These are phyloP conservation scores for Leccinum longicurvipes DNA, from an alignment of 768 basidiomycete species.

Conservation along the genomic window DNA sequence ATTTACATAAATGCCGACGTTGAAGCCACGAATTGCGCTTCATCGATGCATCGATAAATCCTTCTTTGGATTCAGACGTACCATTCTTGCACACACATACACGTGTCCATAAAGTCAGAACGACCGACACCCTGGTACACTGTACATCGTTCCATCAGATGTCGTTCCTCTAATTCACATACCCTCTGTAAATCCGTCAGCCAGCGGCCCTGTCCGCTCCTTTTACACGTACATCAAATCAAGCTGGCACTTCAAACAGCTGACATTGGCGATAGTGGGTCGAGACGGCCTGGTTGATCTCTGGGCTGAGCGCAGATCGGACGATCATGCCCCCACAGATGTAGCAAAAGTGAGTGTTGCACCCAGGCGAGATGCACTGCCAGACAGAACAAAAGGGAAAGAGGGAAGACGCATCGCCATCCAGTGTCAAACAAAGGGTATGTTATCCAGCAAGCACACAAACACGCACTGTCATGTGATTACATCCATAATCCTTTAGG, in stretches of 20 bases:
- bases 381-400: not conserved
- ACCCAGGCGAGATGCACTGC: conserved; percentile 56
- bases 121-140: not conserved
- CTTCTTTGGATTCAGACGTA: not conserved
- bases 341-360: conserved; percentile 60
- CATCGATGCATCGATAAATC: not conserved
- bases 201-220: not conserved
- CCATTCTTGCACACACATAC: not conserved
- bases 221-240: not conserved
- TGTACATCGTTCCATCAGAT: not conserved
- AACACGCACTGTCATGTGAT: conserved; percentile 51
- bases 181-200: not conserved
- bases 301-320: conserved; percentile 32
- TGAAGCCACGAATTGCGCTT: not conserved
- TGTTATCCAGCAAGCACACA: not conserved
- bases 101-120: not conserved
- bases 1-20: conserved; percentile 42
- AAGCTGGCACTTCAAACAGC: conserved; percentile 36
- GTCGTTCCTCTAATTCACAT: not conserved
- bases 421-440: not conserved
- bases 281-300: conserved; percentile 30
- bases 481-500: conserved; percentile 50
- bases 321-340: conserved; percentile 47
- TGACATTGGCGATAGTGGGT: conserved; percentile 34
- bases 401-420: not conserved